A percentile compares a stretch with the other conserved stretches of the same genome.
These are phyloP conservation scores for Pseudogymnoascus sp. DNA, from an alignment of 2,329 filamentous ascomycete species.

Conservation along the genomic window DNA sequence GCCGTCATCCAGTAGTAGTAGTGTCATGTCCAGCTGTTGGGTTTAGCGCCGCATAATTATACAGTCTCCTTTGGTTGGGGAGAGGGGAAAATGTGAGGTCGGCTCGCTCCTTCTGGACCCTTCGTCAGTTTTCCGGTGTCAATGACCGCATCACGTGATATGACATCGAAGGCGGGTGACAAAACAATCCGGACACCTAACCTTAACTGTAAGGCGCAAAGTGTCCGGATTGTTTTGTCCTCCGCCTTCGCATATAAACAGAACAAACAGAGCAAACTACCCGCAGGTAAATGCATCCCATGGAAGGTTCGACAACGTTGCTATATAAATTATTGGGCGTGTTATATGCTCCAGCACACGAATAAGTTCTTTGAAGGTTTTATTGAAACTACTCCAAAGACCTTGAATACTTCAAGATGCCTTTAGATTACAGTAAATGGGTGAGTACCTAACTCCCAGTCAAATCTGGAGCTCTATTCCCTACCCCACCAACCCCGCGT, in stretches of 20 bases:
- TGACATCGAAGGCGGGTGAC: no score
- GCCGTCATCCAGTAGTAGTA: not conserved
- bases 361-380: not conserved
- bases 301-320: slow-evolving; percentile 7
- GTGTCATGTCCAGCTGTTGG: not conserved
- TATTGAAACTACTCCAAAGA: not conserved
- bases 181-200: no score
- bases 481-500: slow-evolving; percentile 22
- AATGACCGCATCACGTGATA: not conserved
- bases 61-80: not conserved
- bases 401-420: slow-evolving; percentile 34
- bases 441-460: slow-evolving; percentile 23
- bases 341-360: not conserved
- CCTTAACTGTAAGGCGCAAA: no score
- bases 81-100: not conserved
- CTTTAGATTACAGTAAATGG: slow-evolving; percentile 59
- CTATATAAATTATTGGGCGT: not conserved
- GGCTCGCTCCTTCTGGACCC: not conserved
- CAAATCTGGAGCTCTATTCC: not conserved
- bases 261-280: slow-evolving; percentile 6
- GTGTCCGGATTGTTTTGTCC: no score
- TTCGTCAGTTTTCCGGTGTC: not conserved
- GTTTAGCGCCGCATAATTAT: slow-evolving; percentile 1
- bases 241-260: no score
- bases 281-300: not conserved